Percentiles rank a stretch among this genome's conserved stretches.
Conservation (phyloP, 352 stramenopile species). For the Peronospora farinosa region DNA sequence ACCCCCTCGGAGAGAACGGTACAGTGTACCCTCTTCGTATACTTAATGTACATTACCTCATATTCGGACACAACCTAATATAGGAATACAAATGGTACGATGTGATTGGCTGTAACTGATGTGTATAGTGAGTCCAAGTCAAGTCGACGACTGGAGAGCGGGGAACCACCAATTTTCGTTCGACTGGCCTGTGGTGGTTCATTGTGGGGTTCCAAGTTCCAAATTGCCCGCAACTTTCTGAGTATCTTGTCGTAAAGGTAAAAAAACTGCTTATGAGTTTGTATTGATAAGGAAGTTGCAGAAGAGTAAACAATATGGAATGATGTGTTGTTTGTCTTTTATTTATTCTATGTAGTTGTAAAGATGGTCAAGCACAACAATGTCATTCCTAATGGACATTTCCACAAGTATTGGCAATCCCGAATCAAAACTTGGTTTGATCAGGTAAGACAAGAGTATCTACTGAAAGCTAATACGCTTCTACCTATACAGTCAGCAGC, state of each 20-base stretch:
- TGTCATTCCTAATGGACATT: slow-evolving; percentile 99
- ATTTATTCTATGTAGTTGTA: slow-evolving; percentile 40
- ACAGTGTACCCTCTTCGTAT: slow-evolving; percentile 5
- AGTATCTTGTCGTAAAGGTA: slow-evolving; percentile 69
- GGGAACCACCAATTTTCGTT: slow-evolving; percentile 75
- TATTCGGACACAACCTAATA: slow-evolving; percentile 3
- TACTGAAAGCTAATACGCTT: too few relatives aligned
- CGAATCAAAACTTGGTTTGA: slow-evolving; percentile 96
- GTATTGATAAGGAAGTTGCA: neutral
- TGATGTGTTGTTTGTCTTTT: neutral
- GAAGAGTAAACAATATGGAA: neutral
- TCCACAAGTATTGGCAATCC: slow-evolving; percentile 99
- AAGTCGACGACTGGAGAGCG: slow-evolving; percentile 58
- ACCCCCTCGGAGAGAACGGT: neutral
- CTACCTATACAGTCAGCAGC: slow-evolving; percentile 17
- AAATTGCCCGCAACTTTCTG: slow-evolving; percentile 88
- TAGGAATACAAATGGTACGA: too few relatives aligned
- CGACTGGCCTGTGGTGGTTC: slow-evolving; percentile 14
- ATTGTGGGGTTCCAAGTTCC: slow-evolving; percentile 68
- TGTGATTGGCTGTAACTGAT: slow-evolving; percentile 41
- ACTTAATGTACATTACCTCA: neutral
- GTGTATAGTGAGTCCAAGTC: slow-evolving; percentile 57
- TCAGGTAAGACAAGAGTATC: slow-evolving; percentile 85
- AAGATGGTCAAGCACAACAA: slow-evolving; percentile 99
- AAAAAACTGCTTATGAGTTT: slow-evolving; percentile 20